These are phyloP conservation scores for Cryomyces minteri DNA, from an alignment of 495 filamentous ascomycete genomes.

Conservation along the genomic window DNA sequence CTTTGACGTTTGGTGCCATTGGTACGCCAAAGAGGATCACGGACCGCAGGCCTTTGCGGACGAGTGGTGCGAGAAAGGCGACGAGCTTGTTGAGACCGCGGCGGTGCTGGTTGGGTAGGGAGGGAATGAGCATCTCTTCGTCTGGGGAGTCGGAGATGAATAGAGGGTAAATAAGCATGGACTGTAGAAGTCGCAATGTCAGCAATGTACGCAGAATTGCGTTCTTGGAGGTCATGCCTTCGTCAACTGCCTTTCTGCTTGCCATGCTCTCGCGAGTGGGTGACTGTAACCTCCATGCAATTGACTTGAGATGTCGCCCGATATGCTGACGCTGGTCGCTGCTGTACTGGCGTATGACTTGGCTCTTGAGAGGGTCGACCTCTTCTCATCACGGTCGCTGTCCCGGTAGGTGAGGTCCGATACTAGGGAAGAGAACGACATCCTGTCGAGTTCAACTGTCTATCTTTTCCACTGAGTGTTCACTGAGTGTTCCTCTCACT, in stretches of 20 bases:
- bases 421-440: conserved; percentile 87
- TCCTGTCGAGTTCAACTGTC: conserved; percentile 16
- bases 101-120: conserved; percentile 73
- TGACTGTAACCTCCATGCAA: conserved; percentile 91
- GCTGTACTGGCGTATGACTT: conserved; percentile 72
- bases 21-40: conserved; percentile 96
- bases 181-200: conserved; percentile 28
- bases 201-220: not conserved
- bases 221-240: conserved; percentile 39
- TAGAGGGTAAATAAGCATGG: conserved; percentile 94
- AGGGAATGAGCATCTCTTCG: conserved; percentile 78
- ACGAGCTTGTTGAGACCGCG: conserved; percentile 73
- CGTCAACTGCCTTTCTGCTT: conserved; percentile 89
- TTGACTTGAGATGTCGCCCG: conserved; percentile 84
- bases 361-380: conserved; percentile 55
- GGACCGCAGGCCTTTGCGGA: conserved; percentile 72
- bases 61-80: conserved; percentile 66
- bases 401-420: conserved; percentile 66
- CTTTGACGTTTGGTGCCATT: conserved; percentile 57
- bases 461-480: too few species aligned
- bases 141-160: conserved; percentile 91
- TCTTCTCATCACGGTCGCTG: conserved; percentile 29
- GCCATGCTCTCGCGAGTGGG: conserved; percentile 80
- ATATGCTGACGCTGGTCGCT: conserved; percentile 86
- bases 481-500: too few species aligned